These are phyloP conservation scores for Pseudomonodictys pantanalensis DNA, from an alignment of 495 filamentous ascomycete species.

Conservation along the genomic window DNA sequence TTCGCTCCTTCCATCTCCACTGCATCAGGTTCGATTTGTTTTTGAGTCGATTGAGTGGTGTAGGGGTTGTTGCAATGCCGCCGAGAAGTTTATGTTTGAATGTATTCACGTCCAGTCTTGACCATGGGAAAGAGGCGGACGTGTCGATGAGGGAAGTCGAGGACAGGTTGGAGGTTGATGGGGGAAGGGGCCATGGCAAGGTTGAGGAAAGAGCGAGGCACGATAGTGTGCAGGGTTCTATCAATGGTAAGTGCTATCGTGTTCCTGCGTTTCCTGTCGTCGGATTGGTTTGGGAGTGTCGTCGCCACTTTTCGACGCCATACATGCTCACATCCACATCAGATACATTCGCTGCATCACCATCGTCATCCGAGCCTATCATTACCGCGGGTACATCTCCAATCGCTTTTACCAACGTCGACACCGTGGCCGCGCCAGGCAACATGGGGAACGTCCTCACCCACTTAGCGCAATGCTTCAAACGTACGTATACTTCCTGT, in stretches of 20 bases:
- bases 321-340: neutral
- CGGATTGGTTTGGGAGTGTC: neutral
- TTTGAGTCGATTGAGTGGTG: neutral
- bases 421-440: neutral
- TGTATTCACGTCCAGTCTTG: constrained; percentile 10
- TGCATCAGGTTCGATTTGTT: neutral
- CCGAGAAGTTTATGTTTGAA: constrained; percentile 17
- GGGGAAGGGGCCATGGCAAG: neutral
- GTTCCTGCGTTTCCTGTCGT: neutral
- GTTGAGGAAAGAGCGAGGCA: neutral
- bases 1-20: neutral
- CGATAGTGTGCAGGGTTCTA: neutral
- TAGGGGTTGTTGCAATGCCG: constrained; percentile 8
- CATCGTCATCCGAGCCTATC: neutral
- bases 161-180: neutral
- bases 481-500: too few species aligned
- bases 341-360: neutral
- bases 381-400: neutral
- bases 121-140: neutral
- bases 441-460: neutral
- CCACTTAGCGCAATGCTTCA: too few species aligned
- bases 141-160: constrained; percentile 8
- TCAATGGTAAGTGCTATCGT: neutral
- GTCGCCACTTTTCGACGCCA: neutral
- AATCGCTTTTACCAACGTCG: neutral